These are phyloP conservation scores for Fusarium xyrophilum DNA, from an alignment of 2,329 filamentous ascomycete genomes.

Conservation along the genomic window DNA sequence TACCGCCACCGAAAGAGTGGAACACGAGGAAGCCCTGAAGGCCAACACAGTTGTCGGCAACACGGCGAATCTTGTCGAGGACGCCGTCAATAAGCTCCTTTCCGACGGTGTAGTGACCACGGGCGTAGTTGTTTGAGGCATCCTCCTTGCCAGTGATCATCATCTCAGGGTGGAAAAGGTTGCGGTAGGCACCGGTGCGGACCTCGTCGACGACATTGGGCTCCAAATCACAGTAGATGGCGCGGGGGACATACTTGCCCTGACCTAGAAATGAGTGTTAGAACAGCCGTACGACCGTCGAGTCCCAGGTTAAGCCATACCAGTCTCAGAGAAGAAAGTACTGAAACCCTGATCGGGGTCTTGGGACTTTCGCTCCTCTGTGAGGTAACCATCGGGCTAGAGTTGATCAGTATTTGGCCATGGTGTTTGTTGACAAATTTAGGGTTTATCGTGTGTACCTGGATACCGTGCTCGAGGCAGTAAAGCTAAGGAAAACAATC, in stretches of 20 bases:
- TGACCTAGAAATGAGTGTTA: slow-evolving; percentile 66
- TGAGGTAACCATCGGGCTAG: slow-evolving; percentile 97
- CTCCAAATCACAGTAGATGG: slow-evolving; percentile 99
- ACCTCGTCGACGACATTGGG: slow-evolving; percentile 99
- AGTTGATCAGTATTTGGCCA: slow-evolving; percentile 21
- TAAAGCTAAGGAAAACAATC: slow-evolving; percentile 73
- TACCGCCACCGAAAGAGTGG: slow-evolving; percentile 99
- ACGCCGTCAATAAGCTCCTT: slow-evolving; percentile 99
- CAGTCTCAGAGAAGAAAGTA: slow-evolving; percentile 99
- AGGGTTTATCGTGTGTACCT: slow-evolving; percentile 67
- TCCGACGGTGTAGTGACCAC: slow-evolving; percentile 99
- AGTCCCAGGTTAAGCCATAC: slow-evolving; percentile 59
- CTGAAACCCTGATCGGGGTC: slow-evolving; percentile 98
- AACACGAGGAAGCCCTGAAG: slow-evolving; percentile 99
- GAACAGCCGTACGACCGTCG: slow-evolving; percentile 8
- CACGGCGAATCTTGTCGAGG: slow-evolving; percentile 94
- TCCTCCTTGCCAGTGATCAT: slow-evolving; percentile 99
- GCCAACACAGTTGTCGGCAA: slow-evolving; percentile 97
- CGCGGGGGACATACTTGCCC: slow-evolving; percentile 98
- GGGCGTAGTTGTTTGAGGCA: slow-evolving; percentile 99
- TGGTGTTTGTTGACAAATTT: slow-evolving; percentile 35
- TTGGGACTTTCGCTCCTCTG: slow-evolving; percentile 93
- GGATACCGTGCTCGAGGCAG: slow-evolving; percentile 99
- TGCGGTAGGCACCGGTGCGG: slow-evolving; percentile 94
- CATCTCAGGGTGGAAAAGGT: slow-evolving; percentile 97